Evolutionary conservation across 2,329 filamentous ascomycete species (phyloP).

Genomic region (Ploettnerulaceae sp.): DNA sequence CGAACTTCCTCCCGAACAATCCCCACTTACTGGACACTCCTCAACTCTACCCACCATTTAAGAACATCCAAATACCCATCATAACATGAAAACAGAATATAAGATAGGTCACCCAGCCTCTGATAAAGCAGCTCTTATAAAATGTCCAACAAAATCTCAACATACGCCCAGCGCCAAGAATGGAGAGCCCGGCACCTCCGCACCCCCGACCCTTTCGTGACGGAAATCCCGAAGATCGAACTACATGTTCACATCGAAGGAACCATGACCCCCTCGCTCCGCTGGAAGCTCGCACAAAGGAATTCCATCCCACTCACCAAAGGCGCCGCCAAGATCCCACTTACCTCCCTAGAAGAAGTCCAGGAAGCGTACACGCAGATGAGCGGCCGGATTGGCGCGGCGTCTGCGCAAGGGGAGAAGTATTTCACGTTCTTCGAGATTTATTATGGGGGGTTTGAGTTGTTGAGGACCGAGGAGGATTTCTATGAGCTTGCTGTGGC

Average conservation of each 20-base stretch:
- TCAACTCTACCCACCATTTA: no score
- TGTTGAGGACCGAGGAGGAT: constrained; percentile 57
- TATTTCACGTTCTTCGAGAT: constrained; percentile 56
- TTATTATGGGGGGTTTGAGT: constrained; percentile 70
- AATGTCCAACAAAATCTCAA: constrained; percentile 3
- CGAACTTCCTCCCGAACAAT: no score
- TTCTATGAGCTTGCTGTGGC: constrained; percentile 66
- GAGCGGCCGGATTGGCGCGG: constrained; percentile 17
- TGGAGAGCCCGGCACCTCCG: constrained; percentile 8
- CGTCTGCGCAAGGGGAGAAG: constrained; percentile 16
- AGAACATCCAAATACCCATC: no score
- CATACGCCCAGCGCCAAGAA: constrained; percentile 14
- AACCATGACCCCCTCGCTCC: constrained; percentile 60
- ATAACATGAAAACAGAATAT: no score
- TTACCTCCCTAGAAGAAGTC: constrained; percentile 12
- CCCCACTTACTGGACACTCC: no score
- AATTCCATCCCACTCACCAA: constrained; percentile 44
- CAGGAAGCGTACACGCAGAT: constrained; percentile 17
- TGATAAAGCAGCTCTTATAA: no score
- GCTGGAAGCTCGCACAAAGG: constrained; percentile 62
- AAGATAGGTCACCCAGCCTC: no score
- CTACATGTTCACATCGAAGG: constrained; percentile 78
- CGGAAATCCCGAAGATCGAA: constrained; percentile 68
- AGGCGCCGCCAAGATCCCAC: constrained; percentile 8
- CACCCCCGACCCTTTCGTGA: constrained; percentile 45